Conservation (phyloP, 495 filamentous ascomycete species). For the Daldinia loculata region DNA sequence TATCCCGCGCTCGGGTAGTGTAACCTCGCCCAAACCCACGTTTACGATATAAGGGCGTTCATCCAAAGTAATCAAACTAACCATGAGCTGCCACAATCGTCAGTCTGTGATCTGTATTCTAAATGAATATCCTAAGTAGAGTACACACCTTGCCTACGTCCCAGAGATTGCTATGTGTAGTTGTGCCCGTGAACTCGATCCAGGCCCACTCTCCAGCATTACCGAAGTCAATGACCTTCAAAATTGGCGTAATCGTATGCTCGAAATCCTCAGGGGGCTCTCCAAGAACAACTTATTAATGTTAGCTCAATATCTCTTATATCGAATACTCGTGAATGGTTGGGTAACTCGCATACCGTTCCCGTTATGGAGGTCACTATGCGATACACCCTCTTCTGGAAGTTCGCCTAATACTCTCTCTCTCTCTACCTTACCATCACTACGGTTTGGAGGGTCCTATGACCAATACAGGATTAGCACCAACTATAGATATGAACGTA, state of each 20-base stretch:
- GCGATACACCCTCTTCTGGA: background rate
- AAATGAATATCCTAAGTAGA: background rate
- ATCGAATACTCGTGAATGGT: background rate
- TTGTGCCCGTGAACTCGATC: background rate
- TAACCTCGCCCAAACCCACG: background rate
- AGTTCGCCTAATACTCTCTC: background rate
- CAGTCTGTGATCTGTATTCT: background rate
- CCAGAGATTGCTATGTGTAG: background rate
- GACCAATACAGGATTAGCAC: background rate
- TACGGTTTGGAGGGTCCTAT: conserved; percentile 12
- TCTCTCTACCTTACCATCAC: background rate
- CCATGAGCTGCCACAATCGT: background rate
- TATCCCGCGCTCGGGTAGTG: background rate
- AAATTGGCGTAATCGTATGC: conserved; percentile 22
- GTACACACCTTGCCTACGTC: background rate
- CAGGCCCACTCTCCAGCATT: background rate
- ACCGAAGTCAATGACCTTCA: conserved; percentile 36
- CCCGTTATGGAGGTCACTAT: conserved; percentile 18
- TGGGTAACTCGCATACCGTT: conserved; percentile 17
- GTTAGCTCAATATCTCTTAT: background rate
- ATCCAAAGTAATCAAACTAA: background rate
- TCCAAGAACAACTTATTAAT: conserved; percentile 19
- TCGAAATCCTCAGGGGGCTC: background rate
- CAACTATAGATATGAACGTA: background rate
- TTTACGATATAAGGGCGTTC: background rate